These are phyloP conservation scores for Chamaenerion angustifolium DNA, from an alignment of 345 rosid species.

Conservation along the genomic window DNA sequence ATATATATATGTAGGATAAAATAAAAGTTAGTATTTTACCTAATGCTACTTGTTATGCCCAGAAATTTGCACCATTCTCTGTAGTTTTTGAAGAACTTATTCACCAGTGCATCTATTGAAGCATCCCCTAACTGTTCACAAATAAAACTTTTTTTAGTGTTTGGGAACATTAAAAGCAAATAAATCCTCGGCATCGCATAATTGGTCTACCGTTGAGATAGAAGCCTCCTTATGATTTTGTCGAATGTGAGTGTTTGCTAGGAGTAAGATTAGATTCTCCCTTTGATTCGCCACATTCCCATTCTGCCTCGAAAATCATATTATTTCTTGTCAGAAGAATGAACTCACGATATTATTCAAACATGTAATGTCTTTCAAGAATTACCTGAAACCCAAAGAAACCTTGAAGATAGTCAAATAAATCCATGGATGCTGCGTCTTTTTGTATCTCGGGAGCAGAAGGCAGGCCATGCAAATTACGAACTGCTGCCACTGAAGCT, in stretches of 20 bases:
- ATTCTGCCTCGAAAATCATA: conserved; percentile 27
- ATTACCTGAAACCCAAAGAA: conserved; percentile 85
- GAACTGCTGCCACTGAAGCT: conserved; percentile 62
- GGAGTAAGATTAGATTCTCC: conserved; percentile 84
- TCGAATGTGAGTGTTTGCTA: conserved; percentile 53
- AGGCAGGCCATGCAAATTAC: conserved; percentile 50
- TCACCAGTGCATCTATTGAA: conserved; percentile 70
- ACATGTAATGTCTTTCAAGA: not conserved
- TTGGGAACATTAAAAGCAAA: not conserved
- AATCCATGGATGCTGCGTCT: conserved; percentile 18
- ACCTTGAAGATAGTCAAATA: conserved; percentile 63
- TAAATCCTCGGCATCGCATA: not conserved
- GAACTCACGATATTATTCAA: not conserved
- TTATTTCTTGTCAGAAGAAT: conserved; percentile 1
- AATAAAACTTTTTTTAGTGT: not conserved
- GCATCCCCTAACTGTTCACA: conserved; percentile 50
- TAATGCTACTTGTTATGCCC: conserved; percentile 59
- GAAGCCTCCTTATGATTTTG: conserved; percentile 41
- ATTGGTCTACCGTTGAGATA: conserved; percentile 33
- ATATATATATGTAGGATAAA: not conserved
- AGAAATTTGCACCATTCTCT: conserved; percentile 84
- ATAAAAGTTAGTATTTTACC: conserved; percentile 22
- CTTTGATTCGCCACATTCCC: conserved; percentile 89
- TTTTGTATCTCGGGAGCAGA: conserved; percentile 19
- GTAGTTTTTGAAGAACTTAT: conserved; percentile 74